Percentiles rank a stretch among this genome's conserved stretches.
phyloP scores from a whole-genome alignment of 1,139 yeast genomes.

The Geotrichum restrictum region DNA sequence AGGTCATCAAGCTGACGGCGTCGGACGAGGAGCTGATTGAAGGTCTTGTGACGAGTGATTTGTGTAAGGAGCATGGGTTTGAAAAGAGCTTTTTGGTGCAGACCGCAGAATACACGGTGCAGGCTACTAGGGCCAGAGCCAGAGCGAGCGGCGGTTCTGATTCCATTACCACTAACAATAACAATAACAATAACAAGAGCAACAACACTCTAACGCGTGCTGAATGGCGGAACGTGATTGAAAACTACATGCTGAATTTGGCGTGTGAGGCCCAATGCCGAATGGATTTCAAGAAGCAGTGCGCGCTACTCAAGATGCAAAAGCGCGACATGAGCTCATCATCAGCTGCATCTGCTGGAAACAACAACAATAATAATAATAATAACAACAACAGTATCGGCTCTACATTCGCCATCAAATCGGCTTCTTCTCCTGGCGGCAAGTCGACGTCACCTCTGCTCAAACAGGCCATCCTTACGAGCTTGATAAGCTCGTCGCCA shows the following conservation, averaged over 20 bases:
- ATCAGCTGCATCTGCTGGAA: conserved; percentile 3
- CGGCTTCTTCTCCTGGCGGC: conserved; percentile 14
- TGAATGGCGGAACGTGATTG: conserved; percentile 67
- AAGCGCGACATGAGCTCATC: conserved; percentile 34
- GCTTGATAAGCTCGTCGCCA: conserved; percentile 32
- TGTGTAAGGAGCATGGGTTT: conserved; percentile 56
- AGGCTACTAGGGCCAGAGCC: conserved; percentile 47
- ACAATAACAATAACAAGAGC: too few species aligned
- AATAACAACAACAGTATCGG: too few species aligned
- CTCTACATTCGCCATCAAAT: background rate
- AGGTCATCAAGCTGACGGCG: conserved; percentile 49
- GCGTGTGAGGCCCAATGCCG: conserved; percentile 69
- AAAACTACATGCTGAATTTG: conserved; percentile 57
- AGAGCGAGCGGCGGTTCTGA: conserved; percentile 11
- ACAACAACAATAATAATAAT: conserved; percentile 6
- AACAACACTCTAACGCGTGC: conserved; percentile 42
- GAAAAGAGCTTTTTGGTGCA: conserved; percentile 50
- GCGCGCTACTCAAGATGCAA: conserved; percentile 42
- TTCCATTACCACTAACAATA: background rate
- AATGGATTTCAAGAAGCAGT: conserved; percentile 50
- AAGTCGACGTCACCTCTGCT: conserved; percentile 29
- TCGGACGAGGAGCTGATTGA: conserved; percentile 48
- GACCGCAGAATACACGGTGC: conserved; percentile 57
- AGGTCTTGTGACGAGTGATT: conserved; percentile 50
- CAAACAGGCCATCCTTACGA: conserved; percentile 34